Evolutionary conservation across 2,329 filamentous ascomycete genomes (phyloP).

Genomic region (Simplicillium sp.): DNA sequence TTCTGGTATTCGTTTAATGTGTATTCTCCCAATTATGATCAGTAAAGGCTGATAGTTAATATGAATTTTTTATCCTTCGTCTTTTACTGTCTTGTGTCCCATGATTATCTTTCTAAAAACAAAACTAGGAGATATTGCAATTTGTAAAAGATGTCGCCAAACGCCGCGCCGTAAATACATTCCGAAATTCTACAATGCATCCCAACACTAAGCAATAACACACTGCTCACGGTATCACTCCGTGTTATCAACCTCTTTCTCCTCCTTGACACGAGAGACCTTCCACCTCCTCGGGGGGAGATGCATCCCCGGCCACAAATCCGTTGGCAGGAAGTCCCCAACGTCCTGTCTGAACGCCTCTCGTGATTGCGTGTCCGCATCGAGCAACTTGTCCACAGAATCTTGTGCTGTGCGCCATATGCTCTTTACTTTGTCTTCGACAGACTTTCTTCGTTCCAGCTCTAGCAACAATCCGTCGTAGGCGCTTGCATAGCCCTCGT

Average conservation of each 20-base stretch:
- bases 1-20: neutral
- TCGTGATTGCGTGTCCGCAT: conserved; percentile 62
- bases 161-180: no score
- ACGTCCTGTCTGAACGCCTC: conserved; percentile 74
- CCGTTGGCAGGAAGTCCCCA: conserved; percentile 76
- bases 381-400: conserved; percentile 65
- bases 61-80: neutral
- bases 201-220: no score
- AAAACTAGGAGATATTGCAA: no score
- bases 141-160: no score
- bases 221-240: no score
- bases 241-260: conserved; percentile 7
- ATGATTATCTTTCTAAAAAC: no score
- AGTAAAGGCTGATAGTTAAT: neutral
- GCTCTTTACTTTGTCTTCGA: conserved; percentile 63
- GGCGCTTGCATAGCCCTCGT: conserved; percentile 74
- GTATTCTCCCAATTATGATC: no score
- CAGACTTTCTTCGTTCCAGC: conserved; percentile 61
- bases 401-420: conserved; percentile 72
- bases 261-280: conserved; percentile 29
- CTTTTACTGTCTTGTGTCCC: conserved; percentile 1
- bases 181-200: no score
- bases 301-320: conserved; percentile 75
- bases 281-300: conserved; percentile 45
- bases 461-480: conserved; percentile 83